These are phyloP conservation scores for Huiozyma naganishii DNA, from an alignment of 805 yeast genomes.

Conservation along the genomic window DNA sequence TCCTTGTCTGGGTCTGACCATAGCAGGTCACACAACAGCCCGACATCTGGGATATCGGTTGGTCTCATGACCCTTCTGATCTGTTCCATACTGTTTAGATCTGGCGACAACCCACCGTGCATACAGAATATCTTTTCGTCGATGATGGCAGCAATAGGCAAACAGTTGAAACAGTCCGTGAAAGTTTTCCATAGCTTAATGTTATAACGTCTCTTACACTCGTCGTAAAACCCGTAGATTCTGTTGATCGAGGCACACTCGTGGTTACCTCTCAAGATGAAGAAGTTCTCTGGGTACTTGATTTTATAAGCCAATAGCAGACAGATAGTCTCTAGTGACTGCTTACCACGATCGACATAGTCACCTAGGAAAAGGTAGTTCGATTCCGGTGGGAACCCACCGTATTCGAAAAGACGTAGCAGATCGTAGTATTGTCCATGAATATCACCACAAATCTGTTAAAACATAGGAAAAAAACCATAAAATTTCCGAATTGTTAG, in stretches of 20 bases:
- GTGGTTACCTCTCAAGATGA: slow-evolving; percentile 94
- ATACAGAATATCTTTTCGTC: slow-evolving; percentile 96
- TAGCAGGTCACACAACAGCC: slow-evolving; percentile 85
- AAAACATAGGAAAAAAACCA: slow-evolving; percentile 2
- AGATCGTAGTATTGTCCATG: slow-evolving; percentile 98
- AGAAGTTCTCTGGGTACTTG: slow-evolving; percentile 96
- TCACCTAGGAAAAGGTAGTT: slow-evolving; percentile 93
- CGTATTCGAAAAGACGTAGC: slow-evolving; percentile 90
- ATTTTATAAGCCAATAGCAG: slow-evolving; percentile 89
- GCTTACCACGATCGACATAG: slow-evolving; percentile 97
- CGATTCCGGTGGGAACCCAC: slow-evolving; percentile 98
- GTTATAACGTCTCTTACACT: slow-evolving; percentile 95
- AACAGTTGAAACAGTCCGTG: slow-evolving; percentile 95
- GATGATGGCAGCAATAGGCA: slow-evolving; percentile 96
- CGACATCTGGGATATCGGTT: slow-evolving; percentile 97
- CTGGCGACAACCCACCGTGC: slow-evolving; percentile 99
- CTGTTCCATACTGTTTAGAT: slow-evolving; percentile 95
- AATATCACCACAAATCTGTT: slow-evolving; percentile 83
- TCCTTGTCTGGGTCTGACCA: slow-evolving; percentile 99
- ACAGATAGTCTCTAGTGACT: slow-evolving; percentile 92
- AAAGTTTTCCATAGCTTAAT: slow-evolving; percentile 98
- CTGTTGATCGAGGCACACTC: slow-evolving; percentile 97
- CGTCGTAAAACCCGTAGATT: slow-evolving; percentile 96
- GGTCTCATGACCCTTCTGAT: slow-evolving; percentile 99
- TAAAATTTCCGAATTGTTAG: slow-evolving; percentile 4